Base-by-base conservation (phyloP, 495 filamentous ascomycete genomes). In the Penicillium bovifimosum region DNA sequence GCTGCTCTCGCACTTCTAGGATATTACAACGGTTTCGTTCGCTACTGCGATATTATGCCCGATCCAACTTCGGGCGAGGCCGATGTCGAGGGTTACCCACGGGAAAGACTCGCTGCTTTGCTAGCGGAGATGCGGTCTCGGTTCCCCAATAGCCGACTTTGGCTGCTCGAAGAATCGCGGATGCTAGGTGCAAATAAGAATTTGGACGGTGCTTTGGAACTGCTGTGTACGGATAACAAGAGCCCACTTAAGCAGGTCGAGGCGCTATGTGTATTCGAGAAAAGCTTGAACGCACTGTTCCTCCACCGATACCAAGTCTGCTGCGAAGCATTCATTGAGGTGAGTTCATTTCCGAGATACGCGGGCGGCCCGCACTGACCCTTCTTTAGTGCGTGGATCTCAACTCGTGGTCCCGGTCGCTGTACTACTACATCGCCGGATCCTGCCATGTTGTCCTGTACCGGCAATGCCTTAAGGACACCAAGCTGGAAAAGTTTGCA, bases 381-480 rank as follows among this genome's bases (percentile, higher is more conserved):
- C 8, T 49, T 40, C 20, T 24, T 7, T 13, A 80, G 64, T 93
- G 92, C 60, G 75, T 90, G 34, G 83, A 86, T 44, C 80, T 96
- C 42, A 96, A 96, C 66, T 88, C 84, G 48, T 98, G 95, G 93
- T 90, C 85, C 24, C 90, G 88, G 41, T 81, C 85, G 0, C 67
- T 98, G 40, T 98, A 98, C 61, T 90, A 90, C 59, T 98, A 91
- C 70, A 87, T 92, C 42, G 87, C 88, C 27, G 95, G 86, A 33
- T 74, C 80, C 14, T 82, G 83, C 1, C 83, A 95, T 60, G 62
- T 96, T 3, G 89, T 90, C 57, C 68, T 86, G 9, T 98, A 96
- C 66, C 83, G 95, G 13, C 70, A 84, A 42, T 63, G 68, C 4
- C 64, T 61, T 8, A 14, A 42, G 5, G 79, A 87, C 44, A 75